Base-by-base conservation (phyloP, 495 filamentous ascomycete species). In the Amorphotheca resinae region DNA sequence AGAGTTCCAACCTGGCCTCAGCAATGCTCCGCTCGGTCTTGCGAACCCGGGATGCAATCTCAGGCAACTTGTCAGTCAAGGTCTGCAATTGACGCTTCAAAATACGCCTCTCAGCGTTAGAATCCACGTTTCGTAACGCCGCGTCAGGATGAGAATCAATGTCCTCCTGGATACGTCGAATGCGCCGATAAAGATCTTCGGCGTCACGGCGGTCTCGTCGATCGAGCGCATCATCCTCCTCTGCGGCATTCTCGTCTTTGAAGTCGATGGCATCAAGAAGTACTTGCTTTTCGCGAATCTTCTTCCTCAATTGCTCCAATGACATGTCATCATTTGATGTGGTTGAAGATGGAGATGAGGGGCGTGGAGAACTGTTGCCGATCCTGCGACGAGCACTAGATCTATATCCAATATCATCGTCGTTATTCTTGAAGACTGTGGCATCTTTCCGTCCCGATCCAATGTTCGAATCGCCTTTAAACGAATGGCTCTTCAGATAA, bases 181-280 rank as follows among this genome's bases (percentile, higher is more conserved):
- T 87, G 15, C 91, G 81, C 31, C 85, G 76, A 63, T 95, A 95
- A 4, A 99, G 75, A 49, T 93, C 89, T 45, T 96, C 93, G 15
- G 87, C 85, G 49, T 95, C 93, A 18, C 85, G 79, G 41, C 87
- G 76, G 60, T 99, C 93, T 43, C 80, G 76, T 34, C 91, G 79
- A 55, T 96, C 93, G 20, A 95, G 72, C 15, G 79, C 79, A 47
- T 95, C 91, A 49, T 96, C 91, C 58, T 95, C 83, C 52, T 96
- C 93, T 1, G 74, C 77, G 35, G 75, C 71, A 57, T 84, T 84
- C 61, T 95, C 88, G 50, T 96, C 93, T 53, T 87, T 82, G 60
- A 95, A 95, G 56, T 99, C 93, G 59, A 94, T 87, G 1, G 93
- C 91, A 59, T 96, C 89, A n/a, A 99, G 70, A 52, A 99, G 69